These are phyloP conservation scores for Naganishia friedmannii DNA, from an alignment of 768 basidiomycete genomes.

Conservation along the genomic window DNA sequence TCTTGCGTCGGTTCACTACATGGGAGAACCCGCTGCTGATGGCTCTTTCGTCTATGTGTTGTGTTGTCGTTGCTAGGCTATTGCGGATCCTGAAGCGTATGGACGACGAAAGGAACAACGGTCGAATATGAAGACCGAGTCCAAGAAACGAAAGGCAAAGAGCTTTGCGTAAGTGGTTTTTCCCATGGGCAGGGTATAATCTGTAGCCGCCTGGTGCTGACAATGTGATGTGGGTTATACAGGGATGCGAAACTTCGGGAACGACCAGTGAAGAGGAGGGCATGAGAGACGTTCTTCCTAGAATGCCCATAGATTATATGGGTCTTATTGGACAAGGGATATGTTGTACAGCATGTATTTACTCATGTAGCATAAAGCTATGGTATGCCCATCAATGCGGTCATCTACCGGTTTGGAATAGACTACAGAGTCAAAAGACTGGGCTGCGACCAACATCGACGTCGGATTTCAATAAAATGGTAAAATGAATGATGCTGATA, in stretches of 20 bases:
- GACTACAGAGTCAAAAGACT: no score
- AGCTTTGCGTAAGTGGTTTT: slow-evolving; percentile 37
- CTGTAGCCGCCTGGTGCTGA: background rate
- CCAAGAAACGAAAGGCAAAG: slow-evolving; percentile 68
- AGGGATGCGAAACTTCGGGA: slow-evolving; percentile 41
- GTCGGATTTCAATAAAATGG: background rate
- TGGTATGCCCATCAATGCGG: background rate
- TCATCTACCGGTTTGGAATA: no score
- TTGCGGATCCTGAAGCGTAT: slow-evolving; percentile 71
- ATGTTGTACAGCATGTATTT: background rate
- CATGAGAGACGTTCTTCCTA: background rate
- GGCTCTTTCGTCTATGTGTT: background rate
- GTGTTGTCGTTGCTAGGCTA: slow-evolving; percentile 51
- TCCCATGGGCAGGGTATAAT: background rate
- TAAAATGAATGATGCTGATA: background rate
- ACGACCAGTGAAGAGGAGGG: slow-evolving; percentile 37
- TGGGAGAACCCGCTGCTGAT: no score
- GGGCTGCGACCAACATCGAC: no score
- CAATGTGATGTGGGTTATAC: background rate
- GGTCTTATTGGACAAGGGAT: background rate
- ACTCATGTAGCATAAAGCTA: background rate
- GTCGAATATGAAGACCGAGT: slow-evolving; percentile 76
- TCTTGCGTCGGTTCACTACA: slow-evolving; percentile 47
- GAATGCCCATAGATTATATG: background rate
- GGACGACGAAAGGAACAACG: slow-evolving; percentile 71